Evolutionary conservation across 2,329 filamentous ascomycete genomes (phyloP).

Genomic region (Exophiala bonariae): DNA sequence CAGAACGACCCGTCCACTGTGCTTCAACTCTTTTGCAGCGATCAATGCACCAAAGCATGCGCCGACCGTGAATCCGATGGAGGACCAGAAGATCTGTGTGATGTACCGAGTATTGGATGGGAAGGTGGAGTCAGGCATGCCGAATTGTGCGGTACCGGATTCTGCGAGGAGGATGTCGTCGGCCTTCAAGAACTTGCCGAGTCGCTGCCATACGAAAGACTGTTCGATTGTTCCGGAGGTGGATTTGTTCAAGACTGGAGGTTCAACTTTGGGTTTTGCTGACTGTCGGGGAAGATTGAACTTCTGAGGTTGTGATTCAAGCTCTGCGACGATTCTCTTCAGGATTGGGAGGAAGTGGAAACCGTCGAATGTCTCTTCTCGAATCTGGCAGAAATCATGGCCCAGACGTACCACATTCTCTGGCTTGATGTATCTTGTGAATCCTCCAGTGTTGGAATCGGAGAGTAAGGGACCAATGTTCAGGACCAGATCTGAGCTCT

Average conservation of each 20-base stretch:
- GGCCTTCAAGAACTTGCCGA: slow-evolving; percentile 17
- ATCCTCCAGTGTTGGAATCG: slow-evolving; percentile 46
- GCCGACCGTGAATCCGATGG: slow-evolving; percentile 30
- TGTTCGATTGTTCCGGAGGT: slow-evolving; percentile 18
- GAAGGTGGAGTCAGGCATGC: slow-evolving; percentile 24
- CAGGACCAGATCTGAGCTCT: slow-evolving; percentile 44
- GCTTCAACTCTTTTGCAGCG: slow-evolving; percentile 26
- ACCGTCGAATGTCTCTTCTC: slow-evolving; percentile 18
- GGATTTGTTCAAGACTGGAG: slow-evolving; percentile 24
- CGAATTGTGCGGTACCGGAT: slow-evolving; percentile 30
- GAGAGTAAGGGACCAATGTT: slow-evolving; percentile 49
- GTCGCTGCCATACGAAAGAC: slow-evolving; percentile 20
- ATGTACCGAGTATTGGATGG: slow-evolving; percentile 26
- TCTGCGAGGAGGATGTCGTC: slow-evolving; percentile 29
- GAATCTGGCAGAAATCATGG: slow-evolving; percentile 23
- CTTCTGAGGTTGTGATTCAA: slow-evolving; percentile 15
- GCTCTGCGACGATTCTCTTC: slow-evolving; percentile 13
- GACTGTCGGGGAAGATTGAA: slow-evolving; percentile 16
- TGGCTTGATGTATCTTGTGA: slow-evolving; percentile 38
- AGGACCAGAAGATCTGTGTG: slow-evolving; percentile 29
- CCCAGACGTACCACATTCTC: slow-evolving; percentile 35
- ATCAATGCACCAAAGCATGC: slow-evolving; percentile 27
- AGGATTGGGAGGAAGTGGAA: slow-evolving; percentile 32
- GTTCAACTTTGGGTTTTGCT: slow-evolving; percentile 1
- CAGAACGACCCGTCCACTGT: slow-evolving; percentile 26